phyloP scores from a whole-genome alignment of 163 green algal species.

The Scenedesmus sp. region DNA sequence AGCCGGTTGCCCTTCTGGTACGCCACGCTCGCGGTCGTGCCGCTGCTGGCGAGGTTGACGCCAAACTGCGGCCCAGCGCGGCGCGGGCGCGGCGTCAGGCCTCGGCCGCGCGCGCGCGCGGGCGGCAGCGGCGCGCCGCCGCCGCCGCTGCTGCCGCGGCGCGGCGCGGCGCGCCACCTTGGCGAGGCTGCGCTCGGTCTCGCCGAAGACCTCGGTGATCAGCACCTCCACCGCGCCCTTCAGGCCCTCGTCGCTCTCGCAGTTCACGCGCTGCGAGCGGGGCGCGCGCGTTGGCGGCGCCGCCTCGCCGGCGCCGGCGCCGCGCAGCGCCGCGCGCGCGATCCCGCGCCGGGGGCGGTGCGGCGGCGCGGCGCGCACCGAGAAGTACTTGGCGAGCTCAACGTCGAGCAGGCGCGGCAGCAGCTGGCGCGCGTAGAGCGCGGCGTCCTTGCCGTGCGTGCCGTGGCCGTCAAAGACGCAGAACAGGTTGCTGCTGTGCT shows the following conservation, averaged over 20 bases:
- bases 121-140: background rate
- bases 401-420: slow-evolving; percentile 51
- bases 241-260: slow-evolving; percentile 15
- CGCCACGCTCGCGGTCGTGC: slow-evolving; percentile 58
- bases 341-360: background rate
- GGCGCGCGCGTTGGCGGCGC: background rate
- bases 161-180: slow-evolving; percentile 3
- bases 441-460: slow-evolving; percentile 39
- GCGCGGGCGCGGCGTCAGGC: too few relatives aligned
- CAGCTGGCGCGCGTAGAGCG: slow-evolving; percentile 47
- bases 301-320: background rate
- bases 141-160: background rate
- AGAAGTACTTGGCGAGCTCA: slow-evolving; percentile 47
- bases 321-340: background rate
- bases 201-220: slow-evolving; percentile 41
- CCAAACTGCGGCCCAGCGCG: slow-evolving; percentile 29
- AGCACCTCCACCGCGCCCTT: slow-evolving; percentile 48
- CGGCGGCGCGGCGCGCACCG: background rate
- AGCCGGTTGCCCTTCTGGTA: slow-evolving; percentile 50
- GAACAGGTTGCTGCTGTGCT: slow-evolving; percentile 44
- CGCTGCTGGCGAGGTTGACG: slow-evolving; percentile 59
- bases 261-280: background rate
- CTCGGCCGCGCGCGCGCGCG: background rate
- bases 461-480: slow-evolving; percentile 58
- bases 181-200: slow-evolving; percentile 37